Base-by-base conservation (phyloP, 192 early-diverging fungal species). In the Rhizophagus clarus region DNA sequence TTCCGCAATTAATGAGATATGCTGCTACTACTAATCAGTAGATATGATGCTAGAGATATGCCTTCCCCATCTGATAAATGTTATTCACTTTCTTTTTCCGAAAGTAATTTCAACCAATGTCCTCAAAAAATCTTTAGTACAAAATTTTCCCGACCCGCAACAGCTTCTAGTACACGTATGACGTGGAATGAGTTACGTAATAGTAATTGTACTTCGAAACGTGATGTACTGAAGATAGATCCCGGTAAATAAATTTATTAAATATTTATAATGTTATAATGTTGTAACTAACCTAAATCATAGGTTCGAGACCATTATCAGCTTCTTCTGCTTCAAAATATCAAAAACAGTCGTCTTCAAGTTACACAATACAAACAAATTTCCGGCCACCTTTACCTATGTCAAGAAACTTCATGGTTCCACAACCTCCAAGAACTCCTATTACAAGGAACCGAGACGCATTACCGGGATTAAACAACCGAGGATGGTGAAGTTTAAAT, bases 111-210 rank as follows among this genome's bases (percentile, higher is more conserved):
- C 22, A 10, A 76, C 22, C 10, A 26, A 63, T 76, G 10, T 61
- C 20, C 74, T 62, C 60, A 17, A 61, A n/a, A 34, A 6, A 20
- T 31, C 26, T 31, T 29, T 28, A 5, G 17, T 28, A 2, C 22
- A 60, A 31, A 56, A 28, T 74, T 74, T 61, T 22, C 73, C n/a
- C 49, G 29, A 22, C 74, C 51, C 1, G 60, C 61, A 62, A 76
- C 72, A 51, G 8, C 51, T 5, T n/a, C 72, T n/a, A 56, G 17
- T 28, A 31, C 51, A 14, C 72, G 72, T 47, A 29, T 76, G 29
- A 34, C 74, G 61, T 76, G 74, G 74, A 63, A 45, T 24, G 14
- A 49, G 32, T 40, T 63, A 37, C 32, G 32, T 34, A 31, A 74
- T 74, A 40, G 37, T 40, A 40, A 40, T 40, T 8, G 37, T 6